Conservation (phyloP, 331 rosid genomes). For the Quercus phellos region DNA sequence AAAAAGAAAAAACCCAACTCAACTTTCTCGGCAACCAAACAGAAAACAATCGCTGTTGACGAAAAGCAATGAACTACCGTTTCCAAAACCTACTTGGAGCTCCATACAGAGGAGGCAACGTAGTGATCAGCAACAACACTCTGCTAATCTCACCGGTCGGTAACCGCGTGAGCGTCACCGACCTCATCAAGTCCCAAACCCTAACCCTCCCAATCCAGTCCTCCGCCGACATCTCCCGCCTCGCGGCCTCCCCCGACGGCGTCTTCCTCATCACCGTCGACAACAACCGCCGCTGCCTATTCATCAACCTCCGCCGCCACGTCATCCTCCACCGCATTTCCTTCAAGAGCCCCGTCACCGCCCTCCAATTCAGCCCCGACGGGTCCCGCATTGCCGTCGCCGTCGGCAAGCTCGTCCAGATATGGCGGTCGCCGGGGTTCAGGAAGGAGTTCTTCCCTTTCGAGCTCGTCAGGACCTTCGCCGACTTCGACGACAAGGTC, state of each 20-base stretch:
- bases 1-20: background rate
- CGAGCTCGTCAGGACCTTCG: conserved; percentile 62
- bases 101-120: conserved; percentile 91
- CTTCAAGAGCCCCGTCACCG: conserved; percentile 60
- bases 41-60: background rate
- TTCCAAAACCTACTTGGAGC: conserved; percentile 93
- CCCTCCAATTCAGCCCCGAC: conserved; percentile 58
- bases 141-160: conserved; percentile 80
- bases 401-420: conserved; percentile 67
- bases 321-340: conserved; percentile 75
- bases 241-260: conserved; percentile 82
- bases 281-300: conserved; percentile 64
- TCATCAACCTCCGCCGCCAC: conserved; percentile 86
- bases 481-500: conserved; percentile 53
- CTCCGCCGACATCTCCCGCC: conserved; percentile 65
- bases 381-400: conserved; percentile 66
- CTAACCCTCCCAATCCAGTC: conserved; percentile 69
- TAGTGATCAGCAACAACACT: conserved; percentile 51
- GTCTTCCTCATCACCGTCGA: conserved; percentile 73
- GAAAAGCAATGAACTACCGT: conserved; percentile 61
- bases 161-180: conserved; percentile 73
- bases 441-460: conserved; percentile 61
- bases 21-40: background rate
- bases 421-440: conserved; percentile 87
- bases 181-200: conserved; percentile 68